Evolutionary conservation across 352 stramenopile genomes (phyloP).

Genomic region (Pythium aphanidermatum): DNA sequence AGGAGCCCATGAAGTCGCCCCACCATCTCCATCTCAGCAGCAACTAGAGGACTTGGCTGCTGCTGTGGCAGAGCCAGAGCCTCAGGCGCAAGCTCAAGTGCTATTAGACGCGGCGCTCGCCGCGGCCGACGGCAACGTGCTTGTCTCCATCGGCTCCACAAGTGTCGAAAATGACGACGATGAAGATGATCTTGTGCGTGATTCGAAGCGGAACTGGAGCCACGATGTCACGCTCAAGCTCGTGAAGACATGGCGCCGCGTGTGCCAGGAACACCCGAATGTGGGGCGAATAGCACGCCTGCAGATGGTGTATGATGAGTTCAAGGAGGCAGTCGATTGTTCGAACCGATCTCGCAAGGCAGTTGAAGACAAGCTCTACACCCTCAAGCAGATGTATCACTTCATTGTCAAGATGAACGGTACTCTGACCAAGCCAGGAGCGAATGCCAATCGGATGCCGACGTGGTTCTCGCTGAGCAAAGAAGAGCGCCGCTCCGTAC

Average conservation of each 20-base stretch:
- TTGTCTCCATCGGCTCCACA: background rate
- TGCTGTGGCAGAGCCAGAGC: background rate
- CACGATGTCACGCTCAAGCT: constrained; percentile 45
- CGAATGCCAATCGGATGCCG: constrained; percentile 21
- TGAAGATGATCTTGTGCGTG: constrained; percentile 29
- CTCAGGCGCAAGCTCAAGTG: background rate
- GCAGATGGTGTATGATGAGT: constrained; percentile 47
- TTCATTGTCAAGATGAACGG: constrained; percentile 59
- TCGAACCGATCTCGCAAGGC: constrained; percentile 45
- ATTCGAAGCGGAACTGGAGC: constrained; percentile 50
- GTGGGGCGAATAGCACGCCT: constrained; percentile 33
- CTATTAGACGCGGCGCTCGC: background rate
- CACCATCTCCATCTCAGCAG: too few species aligned
- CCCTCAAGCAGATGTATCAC: constrained; percentile 68
- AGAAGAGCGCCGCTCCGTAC: constrained; percentile 42
- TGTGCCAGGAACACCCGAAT: constrained; percentile 29
- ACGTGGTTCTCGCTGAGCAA: constrained; percentile 58
- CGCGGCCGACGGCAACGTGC: too few species aligned
- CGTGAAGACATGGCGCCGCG: constrained; percentile 44
- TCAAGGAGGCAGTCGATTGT: constrained; percentile 35
- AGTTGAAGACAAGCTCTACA: constrained; percentile 63
- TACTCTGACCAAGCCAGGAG: constrained; percentile 27
- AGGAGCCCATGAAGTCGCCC: too few species aligned
- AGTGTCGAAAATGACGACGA: constrained; percentile 17
- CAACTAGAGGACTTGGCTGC: background rate